Evolutionary conservation across 805 yeast genomes (phyloP).

Genomic region (Sugiyamaella qingdaonensis): DNA sequence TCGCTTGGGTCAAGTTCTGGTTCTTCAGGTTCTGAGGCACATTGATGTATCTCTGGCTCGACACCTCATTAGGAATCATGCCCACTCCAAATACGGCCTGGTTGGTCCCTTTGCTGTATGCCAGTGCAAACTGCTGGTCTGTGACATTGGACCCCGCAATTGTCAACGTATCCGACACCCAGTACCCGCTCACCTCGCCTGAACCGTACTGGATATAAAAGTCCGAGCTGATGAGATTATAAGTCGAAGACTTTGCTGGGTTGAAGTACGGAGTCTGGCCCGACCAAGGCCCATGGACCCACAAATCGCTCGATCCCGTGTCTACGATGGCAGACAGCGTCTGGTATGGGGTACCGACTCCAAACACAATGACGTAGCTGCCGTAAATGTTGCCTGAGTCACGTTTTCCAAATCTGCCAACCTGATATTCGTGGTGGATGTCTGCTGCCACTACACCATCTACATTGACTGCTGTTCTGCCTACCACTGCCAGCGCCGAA

Average conservation of each 20-base stretch:
- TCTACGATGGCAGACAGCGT: slow-evolving; percentile 53
- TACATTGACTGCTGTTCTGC: not conserved
- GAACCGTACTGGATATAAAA: slow-evolving; percentile 87
- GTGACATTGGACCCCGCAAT: slow-evolving; percentile 71
- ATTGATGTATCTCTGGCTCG: slow-evolving; percentile 46
- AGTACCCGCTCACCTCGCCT: slow-evolving; percentile 82
- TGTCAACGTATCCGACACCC: slow-evolving; percentile 64
- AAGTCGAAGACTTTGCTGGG: slow-evolving; percentile 40
- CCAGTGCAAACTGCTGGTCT: slow-evolving; percentile 54
- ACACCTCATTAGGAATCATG: slow-evolving; percentile 30
- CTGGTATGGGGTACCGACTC: slow-evolving; percentile 53
- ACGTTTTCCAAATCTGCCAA: slow-evolving; percentile 14
- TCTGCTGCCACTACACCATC: slow-evolving; percentile 15
- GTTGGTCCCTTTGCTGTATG: slow-evolving; percentile 10
- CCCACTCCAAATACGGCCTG: slow-evolving; percentile 36
- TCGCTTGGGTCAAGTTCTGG: slow-evolving; percentile 39
- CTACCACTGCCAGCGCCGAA: too few relatives aligned
- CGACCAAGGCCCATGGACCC: slow-evolving; percentile 35
- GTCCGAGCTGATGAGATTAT: slow-evolving; percentile 76
- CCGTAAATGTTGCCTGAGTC: slow-evolving; percentile 16
- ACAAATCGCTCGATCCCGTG: slow-evolving; percentile 69
- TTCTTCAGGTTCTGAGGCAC: slow-evolving; percentile 57
- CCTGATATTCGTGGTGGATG: slow-evolving; percentile 9
- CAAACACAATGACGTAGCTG: slow-evolving; percentile 27
- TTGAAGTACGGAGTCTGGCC: slow-evolving; percentile 8